These are phyloP conservation scores for Neonectria punicea DNA, from an alignment of 2,329 filamentous ascomycete genomes.

Conservation along the genomic window DNA sequence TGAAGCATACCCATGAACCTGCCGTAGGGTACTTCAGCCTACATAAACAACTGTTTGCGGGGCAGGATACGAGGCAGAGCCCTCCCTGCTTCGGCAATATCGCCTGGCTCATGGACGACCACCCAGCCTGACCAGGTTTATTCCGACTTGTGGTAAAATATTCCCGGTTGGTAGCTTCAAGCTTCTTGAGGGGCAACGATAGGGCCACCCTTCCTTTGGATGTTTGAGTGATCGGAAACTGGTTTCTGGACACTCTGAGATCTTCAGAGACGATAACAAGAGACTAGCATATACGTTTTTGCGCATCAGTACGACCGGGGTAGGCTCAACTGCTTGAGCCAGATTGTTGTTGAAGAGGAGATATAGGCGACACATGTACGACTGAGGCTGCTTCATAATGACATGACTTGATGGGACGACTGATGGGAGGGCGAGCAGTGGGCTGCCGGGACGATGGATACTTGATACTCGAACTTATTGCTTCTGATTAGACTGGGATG, in stretches of 20 bases:
- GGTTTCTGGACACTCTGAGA: not conserved
- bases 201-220: not conserved
- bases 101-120: not conserved
- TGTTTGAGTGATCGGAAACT: not conserved
- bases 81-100: not conserved
- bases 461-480: slow-evolving; percentile 15
- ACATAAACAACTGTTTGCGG: not conserved
- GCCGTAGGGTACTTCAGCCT: slow-evolving; percentile 1
- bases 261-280: slow-evolving; percentile 1
- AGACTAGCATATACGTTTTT: not conserved
- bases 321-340: slow-evolving; percentile 8
- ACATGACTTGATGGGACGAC: slow-evolving; percentile 34
- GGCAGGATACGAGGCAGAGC: not conserved
- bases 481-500: slow-evolving; percentile 37
- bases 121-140: slow-evolving; percentile 6
- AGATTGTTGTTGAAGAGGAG: slow-evolving; percentile 6
- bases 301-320: not conserved
- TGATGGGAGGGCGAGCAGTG: slow-evolving; percentile 35
- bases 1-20: slow-evolving; percentile 7
- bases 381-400: slow-evolving; percentile 30
- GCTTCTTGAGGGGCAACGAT: not conserved
- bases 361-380: slow-evolving; percentile 25
- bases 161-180: slow-evolving; percentile 8
- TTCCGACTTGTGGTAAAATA: slow-evolving; percentile 22
- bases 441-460: slow-evolving; percentile 29